These are phyloP conservation scores for Lagenidium giganteum DNA, from an alignment of 352 stramenopile species.

Conservation along the genomic window DNA sequence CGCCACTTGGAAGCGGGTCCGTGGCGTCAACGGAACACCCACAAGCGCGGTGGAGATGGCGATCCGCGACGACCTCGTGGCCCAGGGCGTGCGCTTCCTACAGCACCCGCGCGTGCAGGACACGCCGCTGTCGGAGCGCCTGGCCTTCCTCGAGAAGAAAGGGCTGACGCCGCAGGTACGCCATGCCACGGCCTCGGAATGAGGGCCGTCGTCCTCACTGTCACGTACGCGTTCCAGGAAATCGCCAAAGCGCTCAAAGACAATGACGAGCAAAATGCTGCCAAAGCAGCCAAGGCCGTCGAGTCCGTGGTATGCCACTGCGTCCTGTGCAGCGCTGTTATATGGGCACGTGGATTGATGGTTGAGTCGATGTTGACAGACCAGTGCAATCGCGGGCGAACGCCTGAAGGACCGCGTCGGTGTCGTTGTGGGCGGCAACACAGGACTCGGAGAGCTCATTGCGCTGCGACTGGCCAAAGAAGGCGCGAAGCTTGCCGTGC, in stretches of 20 bases:
- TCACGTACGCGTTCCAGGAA: constrained; percentile 26
- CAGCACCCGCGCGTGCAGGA: constrained; percentile 74
- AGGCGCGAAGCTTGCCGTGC: constrained; percentile 43
- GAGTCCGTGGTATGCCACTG: constrained; percentile 57
- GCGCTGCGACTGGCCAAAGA: constrained; percentile 56
- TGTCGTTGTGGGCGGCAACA: constrained; percentile 58
- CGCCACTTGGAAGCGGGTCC: no score
- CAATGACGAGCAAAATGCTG: constrained; percentile 60
- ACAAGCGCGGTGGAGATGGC: no score
- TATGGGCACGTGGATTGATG: no score
- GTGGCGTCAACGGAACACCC: no score
- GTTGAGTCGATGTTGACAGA: constrained; percentile 19
- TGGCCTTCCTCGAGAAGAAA: constrained; percentile 77
- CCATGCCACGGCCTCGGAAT: no score
- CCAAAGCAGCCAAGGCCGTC: constrained; percentile 39
- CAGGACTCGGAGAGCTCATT: constrained; percentile 54
- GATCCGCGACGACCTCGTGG: constrained; percentile 53
- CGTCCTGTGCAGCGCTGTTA: no score
- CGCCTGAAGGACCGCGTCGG: constrained; percentile 48
- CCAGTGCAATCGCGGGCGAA: constrained; percentile 44
- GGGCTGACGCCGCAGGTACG: constrained; percentile 56
- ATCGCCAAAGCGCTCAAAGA: constrained; percentile 59
- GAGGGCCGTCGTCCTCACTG: background rate
- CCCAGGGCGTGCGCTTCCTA: constrained; percentile 74
- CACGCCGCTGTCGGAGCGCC: constrained; percentile 62